These are phyloP conservation scores for Boletus pseudo-olivaceus DNA, from an alignment of 768 basidiomycete genomes.

Conservation along the genomic window DNA sequence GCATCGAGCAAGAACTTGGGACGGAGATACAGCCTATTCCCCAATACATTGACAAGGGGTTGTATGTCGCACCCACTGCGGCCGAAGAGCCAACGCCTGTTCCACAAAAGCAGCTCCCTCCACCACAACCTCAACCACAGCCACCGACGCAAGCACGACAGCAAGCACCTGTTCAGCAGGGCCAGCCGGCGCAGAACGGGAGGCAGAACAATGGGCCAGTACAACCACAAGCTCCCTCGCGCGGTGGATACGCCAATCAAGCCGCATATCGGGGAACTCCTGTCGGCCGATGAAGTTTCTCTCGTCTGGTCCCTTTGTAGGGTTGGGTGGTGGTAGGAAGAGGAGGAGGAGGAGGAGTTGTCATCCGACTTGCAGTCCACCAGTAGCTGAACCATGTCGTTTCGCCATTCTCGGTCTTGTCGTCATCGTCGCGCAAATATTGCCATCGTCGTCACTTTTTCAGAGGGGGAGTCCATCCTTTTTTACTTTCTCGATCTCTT, in stretches of 20 bases:
- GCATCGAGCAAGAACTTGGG: conserved; percentile 97
- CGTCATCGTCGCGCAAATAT: conserved; percentile 8
- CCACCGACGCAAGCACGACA: conserved; percentile 27
- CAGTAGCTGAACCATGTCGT: conserved; percentile 8
- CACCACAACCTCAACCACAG: conserved; percentile 34
- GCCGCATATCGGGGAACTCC: conserved; percentile 29
- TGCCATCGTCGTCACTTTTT: conserved; percentile 6
- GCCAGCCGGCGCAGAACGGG: conserved; percentile 25
- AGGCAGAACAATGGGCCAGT: conserved; percentile 26
- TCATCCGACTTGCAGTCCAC: conserved; percentile 14
- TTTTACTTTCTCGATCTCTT: conserved; percentile 13
- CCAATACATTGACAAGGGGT: conserved; percentile 79
- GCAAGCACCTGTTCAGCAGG: conserved; percentile 23
- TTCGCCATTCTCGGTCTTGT: conserved; percentile 16
- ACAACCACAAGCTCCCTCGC: conserved; percentile 22
- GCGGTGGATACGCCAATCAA: conserved; percentile 23
- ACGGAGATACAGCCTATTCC: conserved; percentile 98
- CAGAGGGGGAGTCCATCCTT: conserved; percentile 11
- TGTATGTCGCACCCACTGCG: conserved; percentile 84
- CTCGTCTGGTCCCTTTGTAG: not conserved
- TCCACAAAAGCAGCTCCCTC: conserved; percentile 37
- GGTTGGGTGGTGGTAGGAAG: not conserved
- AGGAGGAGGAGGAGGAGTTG: not conserved
- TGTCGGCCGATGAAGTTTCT: conserved; percentile 23
- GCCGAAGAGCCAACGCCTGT: conserved; percentile 43